Conservation (phyloP, 192 early-diverging fungal species). For the Rhizophlyctis rosea region DNA sequence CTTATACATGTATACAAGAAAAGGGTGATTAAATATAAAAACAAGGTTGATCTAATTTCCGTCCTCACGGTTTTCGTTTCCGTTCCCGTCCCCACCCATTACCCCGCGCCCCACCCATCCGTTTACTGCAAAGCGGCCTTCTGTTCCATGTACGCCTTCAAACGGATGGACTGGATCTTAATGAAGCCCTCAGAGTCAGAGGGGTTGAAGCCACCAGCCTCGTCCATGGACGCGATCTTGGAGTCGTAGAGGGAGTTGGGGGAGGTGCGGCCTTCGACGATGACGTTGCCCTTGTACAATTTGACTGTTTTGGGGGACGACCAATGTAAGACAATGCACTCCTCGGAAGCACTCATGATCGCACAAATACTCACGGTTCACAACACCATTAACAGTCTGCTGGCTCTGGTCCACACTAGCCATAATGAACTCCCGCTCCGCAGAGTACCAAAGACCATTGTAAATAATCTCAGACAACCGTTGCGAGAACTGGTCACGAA, state of each 20-base stretch:
- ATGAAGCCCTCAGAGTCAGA: conserved; percentile 94
- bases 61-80: too few species aligned
- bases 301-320: conserved; percentile 55
- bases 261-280: conserved; percentile 86
- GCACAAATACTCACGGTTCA: conserved; percentile 52
- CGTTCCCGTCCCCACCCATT: too few species aligned
- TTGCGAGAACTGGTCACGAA: conserved; percentile 65
- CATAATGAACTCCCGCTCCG: conserved; percentile 89
- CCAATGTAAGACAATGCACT: background rate
- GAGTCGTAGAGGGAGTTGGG: conserved; percentile 81
- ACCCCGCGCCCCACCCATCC: too few species aligned
- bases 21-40: too few species aligned
- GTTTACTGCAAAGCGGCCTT: conserved; percentile 22
- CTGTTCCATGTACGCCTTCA: conserved; percentile 56
- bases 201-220: conserved; percentile 82
- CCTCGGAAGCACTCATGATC: too few species aligned
- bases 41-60: too few species aligned
- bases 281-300: conserved; percentile 92
- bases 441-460: conserved; percentile 97
- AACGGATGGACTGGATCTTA: conserved; percentile 93
- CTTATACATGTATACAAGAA: too few species aligned
- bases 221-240: conserved; percentile 95
- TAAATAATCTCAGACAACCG: conserved; percentile 81
- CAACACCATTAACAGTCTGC: conserved; percentile 83
- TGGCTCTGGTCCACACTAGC: conserved; percentile 80